phyloP scores from a whole-genome alignment of 148 eudicot genomes.

The Hydrangea macrophylla region DNA sequence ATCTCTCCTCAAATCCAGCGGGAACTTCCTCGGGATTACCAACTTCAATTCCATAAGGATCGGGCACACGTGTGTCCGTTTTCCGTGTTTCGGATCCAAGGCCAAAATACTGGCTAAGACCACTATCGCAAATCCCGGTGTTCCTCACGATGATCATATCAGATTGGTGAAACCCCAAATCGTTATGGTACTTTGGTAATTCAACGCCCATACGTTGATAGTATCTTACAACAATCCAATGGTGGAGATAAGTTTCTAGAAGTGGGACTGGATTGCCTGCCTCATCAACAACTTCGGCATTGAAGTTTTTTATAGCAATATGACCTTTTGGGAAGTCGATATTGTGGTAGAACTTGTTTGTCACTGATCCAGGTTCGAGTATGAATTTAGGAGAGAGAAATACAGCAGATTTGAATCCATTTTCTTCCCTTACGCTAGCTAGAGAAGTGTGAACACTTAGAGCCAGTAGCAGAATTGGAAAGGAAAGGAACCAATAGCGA shows the following conservation, averaged over 20 bases:
- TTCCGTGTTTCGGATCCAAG: constrained; percentile 77
- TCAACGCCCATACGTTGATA: constrained; percentile 38
- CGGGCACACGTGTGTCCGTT: constrained; percentile 60
- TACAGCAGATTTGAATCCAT: constrained; percentile 33
- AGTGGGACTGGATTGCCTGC: constrained; percentile 64
- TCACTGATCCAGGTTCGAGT: constrained; percentile 64
- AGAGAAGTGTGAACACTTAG: constrained; percentile 18
- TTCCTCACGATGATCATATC: constrained; percentile 38
- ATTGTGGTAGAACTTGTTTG: constrained; percentile 43
- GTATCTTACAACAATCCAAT: constrained; percentile 58
- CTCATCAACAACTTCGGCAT: constrained; percentile 79
- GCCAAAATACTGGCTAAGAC: constrained; percentile 62
- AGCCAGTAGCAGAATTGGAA: constrained; percentile 15
- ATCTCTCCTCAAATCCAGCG: constrained; percentile 63
- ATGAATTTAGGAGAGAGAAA: constrained; percentile 56
- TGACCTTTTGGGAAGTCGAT: constrained; percentile 78
- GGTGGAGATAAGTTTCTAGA: constrained; percentile 76
- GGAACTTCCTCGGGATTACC: constrained; percentile 65
- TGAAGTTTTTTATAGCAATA: constrained; percentile 65
- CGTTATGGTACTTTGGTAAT: constrained; percentile 10
- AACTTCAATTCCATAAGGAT: constrained; percentile 68
- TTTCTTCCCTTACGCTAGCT: constrained; percentile 22
- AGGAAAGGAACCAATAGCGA: constrained; percentile 13
- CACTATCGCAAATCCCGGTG: constrained; percentile 42
- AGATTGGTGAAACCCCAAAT: constrained; percentile 17